Evolutionary conservation across 2,329 filamentous ascomycete species (phyloP), one percentile per base, ranked within the genome.

Genomic region (Monosporascus sp.): DNA sequence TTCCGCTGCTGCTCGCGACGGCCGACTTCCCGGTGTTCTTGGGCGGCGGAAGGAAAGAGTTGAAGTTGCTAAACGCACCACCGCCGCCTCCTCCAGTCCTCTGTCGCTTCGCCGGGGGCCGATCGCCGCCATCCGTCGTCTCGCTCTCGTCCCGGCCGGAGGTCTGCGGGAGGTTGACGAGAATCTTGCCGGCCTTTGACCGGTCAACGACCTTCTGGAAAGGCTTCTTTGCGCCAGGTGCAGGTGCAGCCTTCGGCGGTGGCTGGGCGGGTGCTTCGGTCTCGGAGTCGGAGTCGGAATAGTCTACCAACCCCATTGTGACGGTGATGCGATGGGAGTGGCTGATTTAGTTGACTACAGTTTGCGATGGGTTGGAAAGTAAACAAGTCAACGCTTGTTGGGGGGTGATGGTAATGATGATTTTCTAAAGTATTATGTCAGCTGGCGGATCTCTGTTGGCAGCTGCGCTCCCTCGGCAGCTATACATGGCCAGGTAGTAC

Each of bases 161-260:
- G 57, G 80, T 69, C 20, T 82, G 77, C 3, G 90, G 85, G 15
- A 97, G 81, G 61, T 81, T 90, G 69, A 97, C 84, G 66, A 86
- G 79, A 70, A 97, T 95, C 72, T 92, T 95, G 71, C 87, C 85
- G 7, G 89, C 84, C 67, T 91, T 91, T 52, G 86, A 81, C 67
- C 87, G 84, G 72, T 94, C 88, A 71, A 96, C 84, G 52, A 94
- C 83, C 70, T 91, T 92, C 65, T 88, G 86, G 66, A 91, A 88
- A 18, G 82, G 74, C 55, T 86, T 80, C 69, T 89, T 81, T 49
- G 68, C 59, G 63, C 75, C 69, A 22, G 67, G 51, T 46, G 60
- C 41, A 18, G 60, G 43, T 20, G 52, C 50, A 9, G 56, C 45
- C 22, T 47, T 46, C n/a, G 55, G 47, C 37, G 51, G n/a, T 68